Evolutionary conservation across 495 filamentous ascomycete species (phyloP), one percentile per base, ranked within the genome.

Genomic region (Hypoxylon lenormandii): DNA sequence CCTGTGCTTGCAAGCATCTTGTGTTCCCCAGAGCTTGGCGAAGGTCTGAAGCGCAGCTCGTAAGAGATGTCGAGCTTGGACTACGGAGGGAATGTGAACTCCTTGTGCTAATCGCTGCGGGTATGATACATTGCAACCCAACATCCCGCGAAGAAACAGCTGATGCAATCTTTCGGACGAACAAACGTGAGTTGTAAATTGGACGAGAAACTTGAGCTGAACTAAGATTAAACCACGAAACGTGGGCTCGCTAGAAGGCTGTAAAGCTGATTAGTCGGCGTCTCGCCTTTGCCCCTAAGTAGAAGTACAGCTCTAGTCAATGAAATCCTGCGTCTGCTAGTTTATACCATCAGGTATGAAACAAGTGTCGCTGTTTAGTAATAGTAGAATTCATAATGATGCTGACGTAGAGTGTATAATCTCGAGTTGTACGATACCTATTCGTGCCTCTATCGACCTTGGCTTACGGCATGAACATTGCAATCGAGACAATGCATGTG

Each of bases 91-190:
- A 47, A 62, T 70, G 67, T 56, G 61, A 70, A 70, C 62, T 53
- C 68, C 68, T 71, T 58, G 68, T 59, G 68, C 62, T 37, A 52
- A 66, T 71, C 62, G 43, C 62, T 59, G 68, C 62, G 52, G 40
- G 58, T 54, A 42, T 66, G 67, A 70, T 66, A 66, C 30, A 33
- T 33, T 33, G 30, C 6, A 33, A 33, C 30, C 42, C 42, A 45
- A 16, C 67, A 62, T 52, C 37, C 15, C 30, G 30, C 30, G 30
- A 33, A 33, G 30, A 33, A 65, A 49, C 52, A 37, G 46, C 62
- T 49, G 40, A 58, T 33, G 30, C 62, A 18, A 53, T 59, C 16
- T 51, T 66, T 71, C 68, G 26, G 62, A 66, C 68, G 68, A 71
- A 66, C 16, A 21, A 21, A 66, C 57, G 59, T 66, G 68, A 63